Conservation (phyloP, 148 eudicot species). For the Gaultheria prostrata region DNA sequence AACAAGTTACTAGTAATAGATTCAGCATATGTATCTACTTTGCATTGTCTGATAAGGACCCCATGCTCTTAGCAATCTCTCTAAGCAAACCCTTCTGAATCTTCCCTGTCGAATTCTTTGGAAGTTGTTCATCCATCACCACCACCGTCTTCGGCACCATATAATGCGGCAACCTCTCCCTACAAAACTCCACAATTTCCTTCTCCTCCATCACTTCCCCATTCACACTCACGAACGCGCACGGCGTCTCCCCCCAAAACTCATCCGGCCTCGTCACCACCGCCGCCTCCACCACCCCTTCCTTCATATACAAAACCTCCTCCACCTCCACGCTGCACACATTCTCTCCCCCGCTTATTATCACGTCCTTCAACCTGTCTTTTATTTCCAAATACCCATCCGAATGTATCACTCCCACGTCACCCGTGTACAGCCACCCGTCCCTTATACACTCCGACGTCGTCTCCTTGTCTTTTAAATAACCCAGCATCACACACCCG, state of each 20-base stretch:
- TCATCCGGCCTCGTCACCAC: not conserved
- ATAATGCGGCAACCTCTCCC: not conserved
- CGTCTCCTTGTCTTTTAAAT: not conserved
- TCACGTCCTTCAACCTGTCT: not conserved
- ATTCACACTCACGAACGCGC: not conserved
- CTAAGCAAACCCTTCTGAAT: not conserved
- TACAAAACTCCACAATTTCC: not conserved
- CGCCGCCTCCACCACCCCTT: not conserved
- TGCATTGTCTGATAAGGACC: not conserved
- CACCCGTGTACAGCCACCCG: not conserved
- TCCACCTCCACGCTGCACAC: not conserved
- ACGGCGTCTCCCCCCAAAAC: not conserved
- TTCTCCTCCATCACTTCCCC: not conserved
- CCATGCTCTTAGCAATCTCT: not conserved
- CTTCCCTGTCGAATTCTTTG: not conserved
- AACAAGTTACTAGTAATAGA: not conserved
- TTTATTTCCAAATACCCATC: not conserved
- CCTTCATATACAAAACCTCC: not conserved
- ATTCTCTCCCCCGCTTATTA: slow-evolving; percentile 2
- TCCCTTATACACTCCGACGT: not conserved
- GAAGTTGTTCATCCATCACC: slow-evolving; percentile 1
- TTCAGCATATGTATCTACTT: not conserved
- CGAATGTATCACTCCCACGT: not conserved
- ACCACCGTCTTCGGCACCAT: slow-evolving; percentile 4
- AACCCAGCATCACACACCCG: slow-evolving; percentile 6